phyloP scores from a whole-genome alignment of 441 rosid species.

The Gossypium trilobum region DNA sequence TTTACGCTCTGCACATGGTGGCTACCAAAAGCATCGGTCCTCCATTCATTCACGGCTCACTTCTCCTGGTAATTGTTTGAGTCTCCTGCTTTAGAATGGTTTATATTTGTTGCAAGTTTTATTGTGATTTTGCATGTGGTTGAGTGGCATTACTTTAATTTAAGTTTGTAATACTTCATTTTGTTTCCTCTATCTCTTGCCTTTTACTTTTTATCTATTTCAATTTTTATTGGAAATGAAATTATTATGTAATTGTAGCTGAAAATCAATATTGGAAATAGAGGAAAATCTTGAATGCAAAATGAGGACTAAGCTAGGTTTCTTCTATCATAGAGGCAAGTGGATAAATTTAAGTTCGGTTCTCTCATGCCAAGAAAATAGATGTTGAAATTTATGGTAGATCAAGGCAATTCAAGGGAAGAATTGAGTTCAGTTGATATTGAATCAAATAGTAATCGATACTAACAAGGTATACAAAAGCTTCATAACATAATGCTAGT shows the following conservation, averaged over 20 bases:
- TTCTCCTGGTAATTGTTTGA: slow-evolving; percentile 52
- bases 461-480: background rate
- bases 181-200: background rate
- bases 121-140: background rate
- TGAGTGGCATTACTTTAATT: background rate
- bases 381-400: background rate
- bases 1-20: slow-evolving; percentile 39
- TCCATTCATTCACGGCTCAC: slow-evolving; percentile 57
- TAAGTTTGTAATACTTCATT: background rate
- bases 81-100: background rate
- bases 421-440: slow-evolving; percentile 1
- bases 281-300: background rate
- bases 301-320: background rate
- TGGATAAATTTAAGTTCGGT: background rate
- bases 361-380: background rate
- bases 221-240: background rate
- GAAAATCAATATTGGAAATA: background rate
- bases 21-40: slow-evolving; percentile 52
- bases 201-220: background rate
- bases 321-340: background rate
- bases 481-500: background rate
- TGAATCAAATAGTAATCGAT: background rate
- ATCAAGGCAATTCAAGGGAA: background rate
- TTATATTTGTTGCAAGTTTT: background rate
- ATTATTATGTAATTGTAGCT: background rate